phyloP scores from a whole-genome alignment of 306 rosid genomes.

The Neltuma alba region DNA sequence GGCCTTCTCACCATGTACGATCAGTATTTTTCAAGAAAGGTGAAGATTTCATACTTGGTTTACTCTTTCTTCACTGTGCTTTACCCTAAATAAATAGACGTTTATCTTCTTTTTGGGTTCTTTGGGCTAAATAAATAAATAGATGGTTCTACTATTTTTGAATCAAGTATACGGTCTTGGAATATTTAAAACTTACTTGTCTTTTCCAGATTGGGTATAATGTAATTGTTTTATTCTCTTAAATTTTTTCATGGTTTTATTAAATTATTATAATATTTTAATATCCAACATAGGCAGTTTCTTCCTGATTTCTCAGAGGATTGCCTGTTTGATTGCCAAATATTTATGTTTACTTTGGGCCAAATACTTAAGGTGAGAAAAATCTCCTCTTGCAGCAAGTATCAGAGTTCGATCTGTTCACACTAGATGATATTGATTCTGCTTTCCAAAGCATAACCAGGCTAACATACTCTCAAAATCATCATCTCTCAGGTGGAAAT shows the following conservation, averaged over 20 bases:
- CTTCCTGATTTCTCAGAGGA: background rate
- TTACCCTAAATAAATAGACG: background rate
- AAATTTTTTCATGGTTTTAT: too few relatives aligned
- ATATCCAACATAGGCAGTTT: background rate
- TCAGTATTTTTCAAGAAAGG: conserved; percentile 87
- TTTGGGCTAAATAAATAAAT: background rate
- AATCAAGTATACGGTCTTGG: background rate
- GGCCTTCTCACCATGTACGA: conserved; percentile 98
- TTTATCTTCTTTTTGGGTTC: conserved; percentile 9
- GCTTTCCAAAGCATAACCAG: conserved; percentile 86
- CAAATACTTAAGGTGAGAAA: conserved; percentile 29
- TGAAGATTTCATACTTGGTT: conserved; percentile 30
- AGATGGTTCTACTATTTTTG: background rate
- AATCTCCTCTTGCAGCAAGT: conserved; percentile 77
- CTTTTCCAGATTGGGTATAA: background rate
- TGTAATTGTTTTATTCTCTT: background rate
- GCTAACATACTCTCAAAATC: conserved; percentile 92
- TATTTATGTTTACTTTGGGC: conserved; percentile 5
- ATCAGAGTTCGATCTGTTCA: conserved; percentile 86
- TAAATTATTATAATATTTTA: background rate
- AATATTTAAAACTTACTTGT: background rate
- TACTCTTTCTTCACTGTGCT: background rate
- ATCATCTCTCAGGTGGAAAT: conserved; percentile 77
- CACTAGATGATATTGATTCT: conserved; percentile 89
- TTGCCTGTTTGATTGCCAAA: background rate